Conservation (phyloP, 192 early-diverging fungal genomes). For the Phlyctochytrium bullatum region DNA sequence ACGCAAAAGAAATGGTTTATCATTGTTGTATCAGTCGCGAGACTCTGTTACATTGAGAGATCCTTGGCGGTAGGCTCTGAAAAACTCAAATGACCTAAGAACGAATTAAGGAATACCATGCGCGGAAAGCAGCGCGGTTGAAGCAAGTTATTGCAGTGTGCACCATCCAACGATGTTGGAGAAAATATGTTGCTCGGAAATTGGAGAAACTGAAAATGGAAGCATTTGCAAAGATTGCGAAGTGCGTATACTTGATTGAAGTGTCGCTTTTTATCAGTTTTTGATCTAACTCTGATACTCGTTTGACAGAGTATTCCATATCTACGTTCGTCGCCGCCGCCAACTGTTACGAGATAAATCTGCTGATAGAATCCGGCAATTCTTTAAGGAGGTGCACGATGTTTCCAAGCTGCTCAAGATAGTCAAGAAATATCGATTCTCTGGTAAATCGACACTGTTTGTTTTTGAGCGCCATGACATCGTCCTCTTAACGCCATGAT, state of each 20-base stretch:
- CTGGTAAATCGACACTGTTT: conserved; percentile 30
- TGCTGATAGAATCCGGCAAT: conserved; percentile 44
- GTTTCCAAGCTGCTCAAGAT: conserved; percentile 57
- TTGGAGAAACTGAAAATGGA: background rate
- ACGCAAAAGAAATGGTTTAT: conserved; percentile 56
- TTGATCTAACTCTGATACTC: conserved; percentile 1
- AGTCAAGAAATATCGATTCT: conserved; percentile 59
- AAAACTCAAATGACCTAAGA: conserved; percentile 3
- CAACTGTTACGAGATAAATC: conserved; percentile 31
- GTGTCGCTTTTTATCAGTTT: background rate
- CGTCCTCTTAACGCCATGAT: conserved; percentile 4
- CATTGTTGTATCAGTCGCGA: conserved; percentile 37
- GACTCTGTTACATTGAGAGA: conserved; percentile 36
- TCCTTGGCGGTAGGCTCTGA: conserved; percentile 29
- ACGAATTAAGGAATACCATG: background rate
- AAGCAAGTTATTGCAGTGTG: background rate
- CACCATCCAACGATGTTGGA: background rate
- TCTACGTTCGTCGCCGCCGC: conserved; percentile 36
- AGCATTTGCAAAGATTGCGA: conserved; percentile 41
- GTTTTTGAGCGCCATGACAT: background rate
- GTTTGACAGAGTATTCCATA: conserved; percentile 37
- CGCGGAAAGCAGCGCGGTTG: background rate
- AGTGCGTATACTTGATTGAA: conserved; percentile 22
- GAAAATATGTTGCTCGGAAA: background rate
- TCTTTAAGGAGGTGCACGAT: conserved; percentile 57